These are phyloP conservation scores for Colletotrichum orchidophilum DNA, from an alignment of 2,329 filamentous ascomycete genomes.

Conservation along the genomic window DNA sequence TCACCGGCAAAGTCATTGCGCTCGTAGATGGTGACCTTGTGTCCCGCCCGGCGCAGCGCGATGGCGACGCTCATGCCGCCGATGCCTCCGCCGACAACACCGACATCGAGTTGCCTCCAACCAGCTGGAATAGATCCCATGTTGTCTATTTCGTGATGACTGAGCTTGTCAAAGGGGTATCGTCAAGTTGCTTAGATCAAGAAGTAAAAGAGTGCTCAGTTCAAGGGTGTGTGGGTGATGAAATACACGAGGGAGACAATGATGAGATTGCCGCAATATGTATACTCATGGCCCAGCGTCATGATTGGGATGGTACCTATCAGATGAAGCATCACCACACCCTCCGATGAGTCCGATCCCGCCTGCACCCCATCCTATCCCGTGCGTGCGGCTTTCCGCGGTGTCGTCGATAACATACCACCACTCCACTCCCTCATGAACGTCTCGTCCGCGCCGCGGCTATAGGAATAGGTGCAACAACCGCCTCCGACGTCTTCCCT, in stretches of 20 bases:
- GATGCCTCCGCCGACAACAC: constrained; percentile 58
- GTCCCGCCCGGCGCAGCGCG: constrained; percentile 56
- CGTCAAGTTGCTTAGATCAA: background rate
- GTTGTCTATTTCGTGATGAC: background rate
- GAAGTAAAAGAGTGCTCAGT: background rate
- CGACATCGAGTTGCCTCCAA: constrained; percentile 57
- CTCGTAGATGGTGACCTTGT: constrained; percentile 70
- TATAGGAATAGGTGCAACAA: background rate
- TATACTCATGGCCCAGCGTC: background rate
- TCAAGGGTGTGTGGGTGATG: background rate
- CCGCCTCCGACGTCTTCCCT: background rate
- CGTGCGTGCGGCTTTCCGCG: constrained; percentile 20
- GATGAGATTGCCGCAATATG: constrained; percentile 8
- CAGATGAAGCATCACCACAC: constrained; percentile 10
- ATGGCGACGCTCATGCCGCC: constrained; percentile 58
- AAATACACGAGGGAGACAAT: background rate
- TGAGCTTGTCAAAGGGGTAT: background rate
- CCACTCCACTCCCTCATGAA: background rate
- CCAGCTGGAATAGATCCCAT: constrained; percentile 35
- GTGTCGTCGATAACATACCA: constrained; percentile 15
- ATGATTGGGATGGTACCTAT: background rate
- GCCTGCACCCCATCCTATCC: constrained; percentile 6
- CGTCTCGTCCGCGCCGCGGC: background rate
- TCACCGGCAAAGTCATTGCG: constrained; percentile 73
- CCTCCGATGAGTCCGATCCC: constrained; percentile 6